These are phyloP conservation scores for Neonectria ditissima DNA, from an alignment of 2,329 filamentous ascomycete species.

Conservation along the genomic window DNA sequence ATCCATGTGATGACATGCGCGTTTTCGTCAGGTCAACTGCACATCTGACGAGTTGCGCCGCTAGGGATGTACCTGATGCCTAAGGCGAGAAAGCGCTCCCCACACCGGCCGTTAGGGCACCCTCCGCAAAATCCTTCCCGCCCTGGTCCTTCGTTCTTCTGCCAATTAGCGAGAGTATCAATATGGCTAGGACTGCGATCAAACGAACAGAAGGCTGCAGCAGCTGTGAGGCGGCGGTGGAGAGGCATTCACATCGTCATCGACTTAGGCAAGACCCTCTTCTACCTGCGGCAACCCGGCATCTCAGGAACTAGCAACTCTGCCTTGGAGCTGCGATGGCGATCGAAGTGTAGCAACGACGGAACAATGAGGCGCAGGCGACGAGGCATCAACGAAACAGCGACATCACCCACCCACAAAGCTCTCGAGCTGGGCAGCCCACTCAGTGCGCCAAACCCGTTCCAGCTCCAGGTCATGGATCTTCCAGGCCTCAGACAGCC, in stretches of 20 bases:
- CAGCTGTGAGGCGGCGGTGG: neutral
- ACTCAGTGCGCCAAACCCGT: neutral
- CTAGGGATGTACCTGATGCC: neutral
- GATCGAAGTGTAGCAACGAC: neutral
- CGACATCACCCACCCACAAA: neutral
- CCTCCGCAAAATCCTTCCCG: neutral
- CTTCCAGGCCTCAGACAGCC: neutral
- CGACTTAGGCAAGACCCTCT: neutral
- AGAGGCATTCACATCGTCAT: neutral
- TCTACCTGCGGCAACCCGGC: neutral
- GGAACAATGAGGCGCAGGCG: neutral
- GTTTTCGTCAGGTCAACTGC: neutral
- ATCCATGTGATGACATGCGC: neutral
- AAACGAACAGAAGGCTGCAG: neutral
- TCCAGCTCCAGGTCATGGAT: neutral
- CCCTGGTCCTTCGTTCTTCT: neutral
- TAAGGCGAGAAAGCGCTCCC: neutral
- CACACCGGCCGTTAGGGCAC: neutral
- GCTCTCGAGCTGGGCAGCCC: neutral
- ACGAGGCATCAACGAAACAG: neutral
- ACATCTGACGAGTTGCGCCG: neutral
- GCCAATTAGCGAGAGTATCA: neutral
- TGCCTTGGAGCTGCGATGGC: neutral
- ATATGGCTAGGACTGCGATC: neutral
- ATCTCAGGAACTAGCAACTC: neutral